Conservation (phyloP, 1,284 basidiomycete genomes). For the Pyrrhoderma lamaoense region DNA sequence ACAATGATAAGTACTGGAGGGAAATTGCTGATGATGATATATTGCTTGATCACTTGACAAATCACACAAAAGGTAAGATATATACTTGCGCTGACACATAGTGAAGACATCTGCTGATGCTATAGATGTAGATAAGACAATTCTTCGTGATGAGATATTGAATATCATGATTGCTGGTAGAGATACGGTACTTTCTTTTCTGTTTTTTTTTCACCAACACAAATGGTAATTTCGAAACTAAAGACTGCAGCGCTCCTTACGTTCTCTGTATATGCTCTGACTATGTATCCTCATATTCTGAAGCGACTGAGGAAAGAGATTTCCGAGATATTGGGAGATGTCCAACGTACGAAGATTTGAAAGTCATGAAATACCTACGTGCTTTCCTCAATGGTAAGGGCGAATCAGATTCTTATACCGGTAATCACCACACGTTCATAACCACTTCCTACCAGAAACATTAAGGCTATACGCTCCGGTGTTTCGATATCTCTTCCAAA, state of each 20-base stretch:
- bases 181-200: conserved; percentile 25
- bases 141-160: conserved; percentile 30
- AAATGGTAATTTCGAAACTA: no score
- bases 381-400: conserved; percentile 33
- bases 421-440: background rate
- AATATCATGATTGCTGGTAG: conserved; percentile 32
- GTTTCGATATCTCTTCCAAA: conserved; percentile 24
- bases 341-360: conserved; percentile 34
- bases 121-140: conserved; percentile 20
- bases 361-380: conserved; percentile 34
- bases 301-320: conserved; percentile 33
- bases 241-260: conserved; percentile 33
- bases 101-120: background rate
- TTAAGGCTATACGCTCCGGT: conserved; percentile 57
- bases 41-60: conserved; percentile 44
- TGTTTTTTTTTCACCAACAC: background rate
- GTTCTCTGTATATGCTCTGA: conserved; percentile 32
- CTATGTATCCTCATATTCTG: conserved; percentile 31
- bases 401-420: background rate
- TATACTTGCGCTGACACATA: background rate
- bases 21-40: conserved; percentile 34
- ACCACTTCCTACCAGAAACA: conserved; percentile 35
- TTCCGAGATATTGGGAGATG: conserved; percentile 26
- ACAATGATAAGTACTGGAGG: conserved; percentile 14
- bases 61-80: conserved; percentile 38